Conservation (phyloP, 768 basidiomycete species). For the Crassisporium funariophilum region DNA sequence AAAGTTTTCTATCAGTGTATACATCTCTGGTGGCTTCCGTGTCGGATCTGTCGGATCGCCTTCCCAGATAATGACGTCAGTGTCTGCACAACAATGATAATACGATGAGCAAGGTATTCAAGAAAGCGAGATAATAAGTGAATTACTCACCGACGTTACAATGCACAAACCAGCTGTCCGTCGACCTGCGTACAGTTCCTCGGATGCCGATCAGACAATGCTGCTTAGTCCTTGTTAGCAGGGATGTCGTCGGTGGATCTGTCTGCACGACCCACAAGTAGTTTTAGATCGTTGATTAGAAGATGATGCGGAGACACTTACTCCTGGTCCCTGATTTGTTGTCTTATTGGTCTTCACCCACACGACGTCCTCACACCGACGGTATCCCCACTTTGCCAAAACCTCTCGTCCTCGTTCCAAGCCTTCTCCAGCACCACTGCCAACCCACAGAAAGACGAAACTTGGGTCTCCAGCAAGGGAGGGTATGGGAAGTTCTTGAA, state of each 20-base stretch:
- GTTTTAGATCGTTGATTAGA: conserved; percentile 5
- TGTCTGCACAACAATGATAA: conserved; percentile 52
- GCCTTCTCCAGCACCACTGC: conserved; percentile 86
- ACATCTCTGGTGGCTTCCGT: conserved; percentile 93
- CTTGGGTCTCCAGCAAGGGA: conserved; percentile 86
- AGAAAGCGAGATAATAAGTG: background rate
- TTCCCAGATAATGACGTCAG: conserved; percentile 97
- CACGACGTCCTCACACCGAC: conserved; percentile 96
- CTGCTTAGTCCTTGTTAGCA: conserved; percentile 90
- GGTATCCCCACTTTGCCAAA: conserved; percentile 91
- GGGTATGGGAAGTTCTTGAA: conserved; percentile 81
- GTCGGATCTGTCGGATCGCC: conserved; percentile 84
- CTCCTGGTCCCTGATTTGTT: conserved; percentile 74
- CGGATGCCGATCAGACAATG: conserved; percentile 98
- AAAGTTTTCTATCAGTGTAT: conserved; percentile 96
- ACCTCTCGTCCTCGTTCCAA: conserved; percentile 91
- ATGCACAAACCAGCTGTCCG: conserved; percentile 96
- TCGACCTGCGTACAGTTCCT: conserved; percentile 92
- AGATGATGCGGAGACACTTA: conserved; percentile 36
- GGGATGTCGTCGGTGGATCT: conserved; percentile 81
- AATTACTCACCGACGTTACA: conserved; percentile 85
- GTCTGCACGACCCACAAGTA: conserved; percentile 47
- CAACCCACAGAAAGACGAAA: conserved; percentile 96
- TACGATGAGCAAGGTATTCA: background rate
- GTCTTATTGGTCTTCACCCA: conserved; percentile 93